Evolutionary conservation across 768 basidiomycete genomes (phyloP).

Genomic region (Phaffia tasmanica): DNA sequence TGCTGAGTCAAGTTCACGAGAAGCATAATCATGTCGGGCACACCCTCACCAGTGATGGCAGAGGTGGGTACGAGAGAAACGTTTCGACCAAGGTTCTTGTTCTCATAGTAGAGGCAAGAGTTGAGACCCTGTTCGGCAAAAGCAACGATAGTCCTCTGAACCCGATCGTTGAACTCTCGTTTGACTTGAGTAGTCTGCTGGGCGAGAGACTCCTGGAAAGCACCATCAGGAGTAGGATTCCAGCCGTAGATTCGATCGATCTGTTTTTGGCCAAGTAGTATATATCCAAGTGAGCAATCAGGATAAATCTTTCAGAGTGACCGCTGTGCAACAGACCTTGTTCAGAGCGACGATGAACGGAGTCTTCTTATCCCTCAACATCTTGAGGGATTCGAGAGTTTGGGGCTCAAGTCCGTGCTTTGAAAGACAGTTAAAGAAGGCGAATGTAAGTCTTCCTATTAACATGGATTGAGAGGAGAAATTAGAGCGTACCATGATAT

Average conservation of each 20-base stretch:
- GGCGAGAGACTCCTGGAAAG: conserved; percentile 79
- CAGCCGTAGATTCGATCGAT: conserved; percentile 97
- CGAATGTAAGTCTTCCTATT: too few relatives aligned
- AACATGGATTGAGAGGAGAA: too few relatives aligned
- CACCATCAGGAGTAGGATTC: conserved; percentile 79
- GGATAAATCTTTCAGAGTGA: conserved; percentile 5
- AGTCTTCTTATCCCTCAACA: conserved; percentile 84
- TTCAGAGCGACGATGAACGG: conserved; percentile 98
- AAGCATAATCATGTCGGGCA: conserved; percentile 99
- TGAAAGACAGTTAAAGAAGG: neutral
- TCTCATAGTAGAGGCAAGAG: conserved; percentile 89
- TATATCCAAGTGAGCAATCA: conserved; percentile 13
- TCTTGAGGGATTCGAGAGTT: conserved; percentile 85
- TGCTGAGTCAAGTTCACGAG: conserved; percentile 94
- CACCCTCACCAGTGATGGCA: conserved; percentile 93
- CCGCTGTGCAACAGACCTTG: conserved; percentile 51
- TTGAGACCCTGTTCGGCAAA: conserved; percentile 98
- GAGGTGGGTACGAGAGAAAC: conserved; percentile 97
- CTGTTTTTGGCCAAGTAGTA: conserved; percentile 39
- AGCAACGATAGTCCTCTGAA: conserved; percentile 70
- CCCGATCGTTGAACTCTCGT: conserved; percentile 84
- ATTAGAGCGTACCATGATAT: conserved; percentile 62
- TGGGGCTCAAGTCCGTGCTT: conserved; percentile 97
- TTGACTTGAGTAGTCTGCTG: conserved; percentile 68
- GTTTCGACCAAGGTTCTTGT: conserved; percentile 85